phyloP scores from a whole-genome alignment of 371 early-diverging fungal genomes.

The Mucor indicus region DNA sequence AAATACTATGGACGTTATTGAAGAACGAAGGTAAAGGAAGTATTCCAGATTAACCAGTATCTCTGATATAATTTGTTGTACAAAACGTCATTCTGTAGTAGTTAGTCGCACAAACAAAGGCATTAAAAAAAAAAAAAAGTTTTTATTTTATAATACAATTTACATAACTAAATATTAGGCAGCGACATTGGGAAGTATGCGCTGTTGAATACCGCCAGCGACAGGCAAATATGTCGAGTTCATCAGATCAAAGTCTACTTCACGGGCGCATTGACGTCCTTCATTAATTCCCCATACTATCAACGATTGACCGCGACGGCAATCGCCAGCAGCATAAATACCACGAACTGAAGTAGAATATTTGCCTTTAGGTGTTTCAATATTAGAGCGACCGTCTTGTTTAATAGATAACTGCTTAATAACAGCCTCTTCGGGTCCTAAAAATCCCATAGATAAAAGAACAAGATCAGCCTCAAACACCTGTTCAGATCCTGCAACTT shows the following conservation, averaged over 20 bases:
- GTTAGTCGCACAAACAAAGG: no score
- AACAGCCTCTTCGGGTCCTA: conserved; percentile 90
- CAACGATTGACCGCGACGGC: conserved; percentile 90
- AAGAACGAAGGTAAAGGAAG: no score
- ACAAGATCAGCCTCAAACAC: conserved; percentile 87
- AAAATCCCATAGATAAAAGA: conserved; percentile 93
- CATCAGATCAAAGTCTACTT: conserved; percentile 80
- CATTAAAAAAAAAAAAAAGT: no score
- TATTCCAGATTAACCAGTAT: no score
- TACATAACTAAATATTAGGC: no score
- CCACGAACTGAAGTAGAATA: conserved; percentile 76
- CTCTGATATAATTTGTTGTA: no score
- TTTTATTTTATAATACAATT: no score
- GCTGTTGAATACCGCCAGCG: conserved; percentile 62
- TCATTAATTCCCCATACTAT: conserved; percentile 98
- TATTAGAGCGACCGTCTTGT: conserved; percentile 71
- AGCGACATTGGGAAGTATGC: no score
- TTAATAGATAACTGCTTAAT: conserved; percentile 75
- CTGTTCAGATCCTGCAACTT: conserved; percentile 79
- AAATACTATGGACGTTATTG: no score
- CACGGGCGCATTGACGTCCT: conserved; percentile 92
- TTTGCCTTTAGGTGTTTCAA: conserved; percentile 71
- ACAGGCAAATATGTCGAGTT: conserved; percentile 67
- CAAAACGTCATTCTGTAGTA: no score
- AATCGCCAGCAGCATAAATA: conserved; percentile 97